Percentiles rank a stretch among this genome's conserved stretches.
These are phyloP conservation scores for Aspergillus kassunensis DNA, from an alignment of 495 filamentous ascomycete species.

Conservation along the genomic window DNA sequence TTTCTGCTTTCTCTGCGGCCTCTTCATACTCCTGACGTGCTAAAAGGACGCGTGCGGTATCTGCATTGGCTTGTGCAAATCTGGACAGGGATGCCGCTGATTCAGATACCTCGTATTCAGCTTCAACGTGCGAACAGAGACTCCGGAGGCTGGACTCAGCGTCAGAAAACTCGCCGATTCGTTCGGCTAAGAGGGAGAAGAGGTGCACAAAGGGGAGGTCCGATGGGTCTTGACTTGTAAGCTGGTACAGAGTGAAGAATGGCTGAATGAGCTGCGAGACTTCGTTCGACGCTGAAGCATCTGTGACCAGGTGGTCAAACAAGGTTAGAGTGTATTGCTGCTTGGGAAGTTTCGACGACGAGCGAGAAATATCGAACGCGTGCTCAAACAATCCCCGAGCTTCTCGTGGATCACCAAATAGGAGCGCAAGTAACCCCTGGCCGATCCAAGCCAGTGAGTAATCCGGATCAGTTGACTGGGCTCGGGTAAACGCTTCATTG, in stretches of 20 bases:
- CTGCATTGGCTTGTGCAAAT: conserved; percentile 82
- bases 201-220: conserved; percentile 74
- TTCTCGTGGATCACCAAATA: conserved; percentile 68
- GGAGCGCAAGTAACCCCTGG: conserved; percentile 77
- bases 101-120: conserved; percentile 79
- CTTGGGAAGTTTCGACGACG: conserved; percentile 65
- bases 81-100: conserved; percentile 63
- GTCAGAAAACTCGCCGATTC: conserved; percentile 61
- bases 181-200: conserved; percentile 73
- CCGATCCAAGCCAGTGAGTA: conserved; percentile 91
- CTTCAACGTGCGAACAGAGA: conserved; percentile 66
- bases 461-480: conserved; percentile 90
- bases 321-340: conserved; percentile 70
- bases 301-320: conserved; percentile 70
- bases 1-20: conserved; percentile 69
- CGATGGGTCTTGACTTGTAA: conserved; percentile 61
- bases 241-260: conserved; percentile 81
- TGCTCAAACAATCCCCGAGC: conserved; percentile 87
- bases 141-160: conserved; percentile 60
- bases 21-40: conserved; percentile 57
- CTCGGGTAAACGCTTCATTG: conserved; percentile 81
- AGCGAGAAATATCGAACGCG: conserved; percentile 85
- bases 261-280: conserved; percentile 64
- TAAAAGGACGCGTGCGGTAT: conserved; percentile 75
- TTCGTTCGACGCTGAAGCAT: conserved; percentile 53